phyloP scores from a whole-genome alignment of 2,329 filamentous ascomycete genomes.

The Rutstroemia sp. region DNA sequence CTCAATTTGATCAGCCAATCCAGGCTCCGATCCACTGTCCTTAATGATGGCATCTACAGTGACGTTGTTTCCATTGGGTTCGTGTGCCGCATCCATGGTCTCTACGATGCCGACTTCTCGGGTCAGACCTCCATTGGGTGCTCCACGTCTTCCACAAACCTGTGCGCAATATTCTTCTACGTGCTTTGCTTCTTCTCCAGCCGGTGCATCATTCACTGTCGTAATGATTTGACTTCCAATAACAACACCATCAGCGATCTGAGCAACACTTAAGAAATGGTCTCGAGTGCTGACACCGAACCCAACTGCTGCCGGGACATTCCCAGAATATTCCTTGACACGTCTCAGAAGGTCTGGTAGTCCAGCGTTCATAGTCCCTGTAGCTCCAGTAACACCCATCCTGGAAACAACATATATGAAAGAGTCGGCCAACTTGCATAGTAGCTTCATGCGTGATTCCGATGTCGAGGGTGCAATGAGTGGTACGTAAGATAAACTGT shows the following conservation, averaged over 20 bases:
- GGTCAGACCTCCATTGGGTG: constrained; percentile 33
- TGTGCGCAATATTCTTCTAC: constrained; percentile 84
- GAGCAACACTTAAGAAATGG: constrained; percentile 80
- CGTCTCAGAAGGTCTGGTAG: constrained; percentile 75
- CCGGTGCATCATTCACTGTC: constrained; percentile 61
- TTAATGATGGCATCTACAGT: constrained; percentile 61
- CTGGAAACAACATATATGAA: constrained; percentile 98
- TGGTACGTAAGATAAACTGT: constrained; percentile 86
- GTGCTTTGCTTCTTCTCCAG: constrained; percentile 59
- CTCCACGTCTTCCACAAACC: constrained; percentile 50
- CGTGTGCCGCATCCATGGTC: constrained; percentile 53
- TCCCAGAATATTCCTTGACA: constrained; percentile 87
- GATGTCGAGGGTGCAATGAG: constrained; percentile 92
- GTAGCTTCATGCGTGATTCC: constrained; percentile 85
- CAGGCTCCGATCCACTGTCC: constrained; percentile 28
- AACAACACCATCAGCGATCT: constrained; percentile 86
- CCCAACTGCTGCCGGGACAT: constrained; percentile 84
- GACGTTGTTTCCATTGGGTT: constrained; percentile 50
- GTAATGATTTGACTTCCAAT: constrained; percentile 95
- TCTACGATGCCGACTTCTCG: constrained; percentile 66
- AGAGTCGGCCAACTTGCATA: constrained; percentile 94
- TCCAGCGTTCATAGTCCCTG: constrained; percentile 67
- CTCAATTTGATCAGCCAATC: constrained; percentile 52
- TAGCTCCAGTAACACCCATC: constrained; percentile 93
- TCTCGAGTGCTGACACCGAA: constrained; percentile 95